These are phyloP conservation scores for Boletus huronensis DNA, from an alignment of 768 basidiomycete genomes.

Conservation along the genomic window DNA sequence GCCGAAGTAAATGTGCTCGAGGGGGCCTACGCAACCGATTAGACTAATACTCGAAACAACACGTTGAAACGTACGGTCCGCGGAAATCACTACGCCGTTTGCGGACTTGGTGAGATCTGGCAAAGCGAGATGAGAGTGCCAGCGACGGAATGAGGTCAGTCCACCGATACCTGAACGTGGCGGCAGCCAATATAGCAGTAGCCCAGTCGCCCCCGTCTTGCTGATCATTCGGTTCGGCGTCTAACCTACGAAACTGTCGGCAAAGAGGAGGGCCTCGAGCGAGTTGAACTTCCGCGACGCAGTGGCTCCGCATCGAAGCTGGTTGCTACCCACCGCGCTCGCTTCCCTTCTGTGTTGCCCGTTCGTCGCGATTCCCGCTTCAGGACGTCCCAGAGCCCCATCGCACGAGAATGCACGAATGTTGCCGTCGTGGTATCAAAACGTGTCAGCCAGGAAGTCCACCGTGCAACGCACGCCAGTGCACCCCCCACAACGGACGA, in stretches of 20 bases:
- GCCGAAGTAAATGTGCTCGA: slow-evolving; percentile 9
- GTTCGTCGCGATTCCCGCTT: slow-evolving; percentile 3
- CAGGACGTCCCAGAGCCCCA: slow-evolving; percentile 2
- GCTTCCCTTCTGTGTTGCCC: slow-evolving; percentile 16
- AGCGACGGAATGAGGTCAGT: neutral
- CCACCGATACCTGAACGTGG: neutral
- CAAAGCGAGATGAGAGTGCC: slow-evolving; percentile 11
- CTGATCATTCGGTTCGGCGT: neutral
- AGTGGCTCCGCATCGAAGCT: slow-evolving; percentile 16
- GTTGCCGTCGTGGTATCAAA: slow-evolving; percentile 12
- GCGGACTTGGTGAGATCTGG: slow-evolving; percentile 27
- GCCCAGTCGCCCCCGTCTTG: neutral
- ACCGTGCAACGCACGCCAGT: slow-evolving; percentile 1
- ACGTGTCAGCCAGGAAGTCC: slow-evolving; percentile 15
- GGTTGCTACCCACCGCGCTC: slow-evolving; percentile 15
- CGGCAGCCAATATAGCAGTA: neutral
- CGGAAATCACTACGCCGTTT: slow-evolving; percentile 31
- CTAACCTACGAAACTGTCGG: neutral
- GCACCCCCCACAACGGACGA: neutral
- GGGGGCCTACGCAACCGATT: slow-evolving; percentile 22
- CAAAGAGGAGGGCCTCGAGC: neutral
- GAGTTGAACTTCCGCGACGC: neutral
- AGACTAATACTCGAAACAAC: slow-evolving; percentile 22
- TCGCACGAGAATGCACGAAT: slow-evolving; percentile 6
- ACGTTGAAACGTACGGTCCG: slow-evolving; percentile 24